These are phyloP conservation scores for Fraxinus excelsior DNA, from an alignment of 257 asterid genomes.

Conservation along the genomic window DNA sequence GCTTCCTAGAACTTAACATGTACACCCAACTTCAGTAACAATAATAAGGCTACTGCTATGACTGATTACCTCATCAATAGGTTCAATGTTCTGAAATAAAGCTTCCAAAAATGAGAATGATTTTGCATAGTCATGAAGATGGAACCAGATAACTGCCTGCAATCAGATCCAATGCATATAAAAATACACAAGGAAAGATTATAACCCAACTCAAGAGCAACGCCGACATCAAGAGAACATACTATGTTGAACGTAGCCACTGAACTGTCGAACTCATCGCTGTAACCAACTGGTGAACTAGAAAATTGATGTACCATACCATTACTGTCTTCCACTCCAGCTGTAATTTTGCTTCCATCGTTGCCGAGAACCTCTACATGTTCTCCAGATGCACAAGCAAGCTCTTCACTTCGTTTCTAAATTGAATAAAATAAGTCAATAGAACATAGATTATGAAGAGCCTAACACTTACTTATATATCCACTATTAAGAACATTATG, in stretches of 20 bases:
- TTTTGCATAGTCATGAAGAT: constrained; percentile 80
- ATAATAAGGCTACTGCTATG: neutral
- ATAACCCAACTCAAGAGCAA: constrained; percentile 20
- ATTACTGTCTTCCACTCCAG: constrained; percentile 45
- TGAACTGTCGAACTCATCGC: constrained; percentile 59
- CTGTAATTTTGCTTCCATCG: constrained; percentile 45
- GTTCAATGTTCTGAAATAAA: constrained; percentile 81
- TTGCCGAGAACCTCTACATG: constrained; percentile 50
- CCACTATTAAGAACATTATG: neutral
- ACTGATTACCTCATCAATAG: constrained; percentile 76
- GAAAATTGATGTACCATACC: constrained; percentile 37
- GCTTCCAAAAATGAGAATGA: constrained; percentile 70
- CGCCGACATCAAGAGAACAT: constrained; percentile 32
- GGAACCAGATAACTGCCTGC: constrained; percentile 93
- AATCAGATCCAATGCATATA: constrained; percentile 29
- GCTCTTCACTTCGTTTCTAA: constrained; percentile 67
- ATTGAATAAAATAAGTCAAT: constrained; percentile 19
- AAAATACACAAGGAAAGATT: constrained; percentile 15
- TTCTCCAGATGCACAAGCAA: constrained; percentile 55
- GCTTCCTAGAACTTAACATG: neutral
- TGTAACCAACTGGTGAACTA: constrained; percentile 46
- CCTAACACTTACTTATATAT: neutral
- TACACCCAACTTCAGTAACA: neutral
- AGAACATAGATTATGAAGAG: neutral
- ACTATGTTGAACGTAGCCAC: constrained; percentile 70